Conservation (phyloP, 129 eudicot genomes). For the Arctium minus region DNA sequence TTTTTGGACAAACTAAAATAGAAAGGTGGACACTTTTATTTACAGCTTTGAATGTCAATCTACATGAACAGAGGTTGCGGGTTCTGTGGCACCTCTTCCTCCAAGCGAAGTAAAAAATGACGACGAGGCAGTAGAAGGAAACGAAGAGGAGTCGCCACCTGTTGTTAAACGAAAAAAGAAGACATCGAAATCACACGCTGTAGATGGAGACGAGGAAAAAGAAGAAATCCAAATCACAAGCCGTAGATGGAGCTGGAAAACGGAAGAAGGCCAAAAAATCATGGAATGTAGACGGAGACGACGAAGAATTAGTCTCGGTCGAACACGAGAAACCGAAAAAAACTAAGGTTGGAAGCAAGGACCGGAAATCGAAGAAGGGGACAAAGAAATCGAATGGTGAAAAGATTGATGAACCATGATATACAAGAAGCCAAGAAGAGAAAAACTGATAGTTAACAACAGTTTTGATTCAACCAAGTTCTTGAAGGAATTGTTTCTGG, state of each 20-base stretch:
- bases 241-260: slow-evolving; percentile 15
- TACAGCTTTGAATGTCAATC: neutral
- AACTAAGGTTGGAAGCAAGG: slow-evolving; percentile 29
- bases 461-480: slow-evolving; percentile 11
- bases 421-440: neutral
- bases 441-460: neutral
- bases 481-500: neutral
- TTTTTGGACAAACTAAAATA: too few species aligned
- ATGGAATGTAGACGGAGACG: neutral
- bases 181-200: slow-evolving; percentile 21
- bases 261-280: slow-evolving; percentile 20
- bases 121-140: slow-evolving; percentile 24
- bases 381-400: slow-evolving; percentile 27
- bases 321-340: slow-evolving; percentile 42
- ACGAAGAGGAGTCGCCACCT: slow-evolving; percentile 21
- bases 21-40: too few species aligned
- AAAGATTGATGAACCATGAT: slow-evolving; percentile 11
- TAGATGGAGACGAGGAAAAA: slow-evolving; percentile 16
- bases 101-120: slow-evolving; percentile 25
- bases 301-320: slow-evolving; percentile 7
- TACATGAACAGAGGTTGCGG: slow-evolving; percentile 37
- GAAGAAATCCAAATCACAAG: too few species aligned
- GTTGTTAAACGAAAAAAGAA: slow-evolving; percentile 27
- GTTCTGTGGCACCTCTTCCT: slow-evolving; percentile 21
- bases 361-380: slow-evolving; percentile 40